Evolutionary conservation across 495 filamentous ascomycete genomes (phyloP), one percentile per base, ranked within the genome.

Genomic region (Chaetomium cochliodes): DNA sequence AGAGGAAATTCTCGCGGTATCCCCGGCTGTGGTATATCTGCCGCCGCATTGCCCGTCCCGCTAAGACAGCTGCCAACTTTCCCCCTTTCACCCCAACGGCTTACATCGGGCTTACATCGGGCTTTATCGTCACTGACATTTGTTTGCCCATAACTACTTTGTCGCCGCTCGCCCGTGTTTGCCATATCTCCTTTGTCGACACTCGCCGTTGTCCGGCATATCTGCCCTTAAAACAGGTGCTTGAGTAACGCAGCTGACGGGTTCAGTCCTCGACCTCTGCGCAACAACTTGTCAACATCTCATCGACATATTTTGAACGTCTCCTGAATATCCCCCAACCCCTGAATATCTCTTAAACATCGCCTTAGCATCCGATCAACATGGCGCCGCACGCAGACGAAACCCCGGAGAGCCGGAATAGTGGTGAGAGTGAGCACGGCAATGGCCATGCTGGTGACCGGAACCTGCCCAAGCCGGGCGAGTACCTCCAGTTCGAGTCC

Each of bases 401-500:
- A 37, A 22, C 65, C 7, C 53, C 55, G 23, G 20, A 23, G 13
- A 11, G 41, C 49, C 47, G 54, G 18, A 58, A 41, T 28, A 46
- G 50, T 8, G 49, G 28, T 12, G 53, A 41, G 25, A 28, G 22
- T 51, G 49, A 39, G 26, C 39, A 62, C 9, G 26, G 13, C 55
- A 55, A 56, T n/a, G 53, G 51, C 28, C 20, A 63, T 15, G 26
- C 11, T 20, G 33, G 18, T 20, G 67, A 53, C 8, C 69, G 73
- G 22, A 75, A 74, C 61, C 71, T 78, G 55, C 75, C 77, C 64
- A 77, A 77, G 61, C 65, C 73, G 3, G 78, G 71, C 56, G 73
- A 82, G 25, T 82, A 82, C 69, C 70, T 81, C 62, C 73, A 79
- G 57, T 82, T 78, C 69, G 65, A 77, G 58, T 67, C 67, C 28